Percentiles rank a stretch among this genome's conserved stretches.
These are phyloP conservation scores for Tinospora cordifolia DNA, from an alignment of 164 flowering plant genomes.

Conservation along the genomic window DNA sequence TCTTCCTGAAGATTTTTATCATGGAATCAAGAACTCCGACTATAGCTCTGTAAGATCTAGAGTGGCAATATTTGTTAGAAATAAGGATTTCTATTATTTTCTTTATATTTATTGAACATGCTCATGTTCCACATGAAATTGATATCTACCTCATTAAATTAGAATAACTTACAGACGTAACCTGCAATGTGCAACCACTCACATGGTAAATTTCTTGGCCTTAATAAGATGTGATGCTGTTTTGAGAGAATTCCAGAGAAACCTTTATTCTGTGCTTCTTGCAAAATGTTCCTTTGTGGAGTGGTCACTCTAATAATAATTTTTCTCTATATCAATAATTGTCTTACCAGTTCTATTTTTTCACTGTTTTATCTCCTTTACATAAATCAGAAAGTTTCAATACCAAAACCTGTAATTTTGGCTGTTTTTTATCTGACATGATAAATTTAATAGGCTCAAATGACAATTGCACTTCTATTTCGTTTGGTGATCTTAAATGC, in stretches of 20 bases:
- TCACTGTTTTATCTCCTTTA: neutral
- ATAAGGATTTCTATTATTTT: neutral
- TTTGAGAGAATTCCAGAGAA: too few relatives aligned
- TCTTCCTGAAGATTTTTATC: slow-evolving; percentile 68
- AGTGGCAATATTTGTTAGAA: neutral
- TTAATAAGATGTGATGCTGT: too few relatives aligned
- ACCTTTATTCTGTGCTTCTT: too few relatives aligned
- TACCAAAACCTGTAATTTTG: too few relatives aligned
- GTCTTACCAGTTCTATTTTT: neutral
- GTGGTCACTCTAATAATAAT: too few relatives aligned
- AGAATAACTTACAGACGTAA: too few relatives aligned
- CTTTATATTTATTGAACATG: neutral
- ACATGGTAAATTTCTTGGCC: too few relatives aligned
- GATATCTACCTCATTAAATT: too few relatives aligned
- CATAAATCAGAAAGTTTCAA: too few relatives aligned
- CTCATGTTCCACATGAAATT: too few relatives aligned
- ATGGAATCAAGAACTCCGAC: slow-evolving; percentile 57
- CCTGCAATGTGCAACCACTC: too few relatives aligned
- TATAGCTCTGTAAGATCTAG: slow-evolving; percentile 73
- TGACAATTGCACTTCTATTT: neutral
- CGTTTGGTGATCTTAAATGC: neutral
- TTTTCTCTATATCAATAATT: neutral
- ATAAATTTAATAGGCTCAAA: neutral
- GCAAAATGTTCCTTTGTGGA: too few relatives aligned
- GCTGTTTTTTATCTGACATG: neutral